phyloP scores from a whole-genome alignment of 805 yeast genomes.

The Ogataea glucozyma region DNA sequence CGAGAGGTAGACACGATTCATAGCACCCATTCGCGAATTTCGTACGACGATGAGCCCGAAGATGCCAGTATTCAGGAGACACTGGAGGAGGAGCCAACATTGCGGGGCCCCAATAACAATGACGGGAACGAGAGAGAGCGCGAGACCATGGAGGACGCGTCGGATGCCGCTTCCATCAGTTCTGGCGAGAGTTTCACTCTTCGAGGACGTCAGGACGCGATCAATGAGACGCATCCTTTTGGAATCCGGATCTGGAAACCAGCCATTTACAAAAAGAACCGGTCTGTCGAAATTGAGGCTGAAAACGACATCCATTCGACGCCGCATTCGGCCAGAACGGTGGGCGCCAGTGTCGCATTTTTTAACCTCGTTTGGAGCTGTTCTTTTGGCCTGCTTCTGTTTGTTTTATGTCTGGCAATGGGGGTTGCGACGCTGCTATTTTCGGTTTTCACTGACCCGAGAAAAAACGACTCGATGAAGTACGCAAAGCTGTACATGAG shows the following conservation, averaged over 20 bases:
- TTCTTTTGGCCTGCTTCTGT: slow-evolving; percentile 68
- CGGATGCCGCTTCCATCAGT: slow-evolving; percentile 39
- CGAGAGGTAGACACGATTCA: slow-evolving; percentile 32
- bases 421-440: slow-evolving; percentile 48
- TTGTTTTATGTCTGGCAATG: slow-evolving; percentile 51
- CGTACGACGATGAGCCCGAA: slow-evolving; percentile 17
- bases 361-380: slow-evolving; percentile 75
- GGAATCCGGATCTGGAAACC: slow-evolving; percentile 99
- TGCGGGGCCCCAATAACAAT: slow-evolving; percentile 13
- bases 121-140: slow-evolving; percentile 7
- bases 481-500: slow-evolving; percentile 63
- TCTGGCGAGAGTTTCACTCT: slow-evolving; percentile 84
- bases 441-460: slow-evolving; percentile 46
- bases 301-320: slow-evolving; percentile 91
- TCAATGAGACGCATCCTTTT: slow-evolving; percentile 94
- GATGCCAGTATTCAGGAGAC: slow-evolving; percentile 15
- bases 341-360: slow-evolving; percentile 60
- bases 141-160: slow-evolving; percentile 28
- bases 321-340: slow-evolving; percentile 46
- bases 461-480: slow-evolving; percentile 48
- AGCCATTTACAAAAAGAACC: slow-evolving; percentile 86
- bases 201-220: slow-evolving; percentile 92
- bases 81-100: slow-evolving; percentile 16
- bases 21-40: slow-evolving; percentile 14
- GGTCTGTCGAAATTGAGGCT: slow-evolving; percentile 90